Evolutionary conservation across 176 grass and related monocot species (phyloP).

Genomic region (Tuctoria greenei): DNA sequence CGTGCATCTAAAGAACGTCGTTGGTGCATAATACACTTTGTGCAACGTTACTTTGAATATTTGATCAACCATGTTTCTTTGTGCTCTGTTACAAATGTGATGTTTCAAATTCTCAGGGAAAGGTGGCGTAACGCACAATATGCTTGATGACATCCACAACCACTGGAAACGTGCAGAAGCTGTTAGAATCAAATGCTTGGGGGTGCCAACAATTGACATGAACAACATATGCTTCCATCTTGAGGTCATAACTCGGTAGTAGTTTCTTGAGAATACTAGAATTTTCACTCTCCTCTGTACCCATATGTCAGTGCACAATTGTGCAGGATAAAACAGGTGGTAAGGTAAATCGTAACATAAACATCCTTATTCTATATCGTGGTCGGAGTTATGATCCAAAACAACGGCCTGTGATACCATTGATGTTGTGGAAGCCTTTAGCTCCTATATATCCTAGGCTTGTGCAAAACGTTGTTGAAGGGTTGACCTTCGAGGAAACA

Average conservation of each 20-base stretch:
- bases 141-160: constrained; percentile 81
- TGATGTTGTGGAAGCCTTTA: constrained; percentile 81
- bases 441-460: constrained; percentile 68
- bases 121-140: constrained; percentile 71
- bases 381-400: constrained; percentile 62
- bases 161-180: constrained; percentile 75
- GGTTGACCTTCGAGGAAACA: constrained; percentile 61
- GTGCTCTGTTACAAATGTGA: constrained; percentile 7
- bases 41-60: not conserved
- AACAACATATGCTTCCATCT: constrained; percentile 75
- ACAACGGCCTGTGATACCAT: constrained; percentile 42
- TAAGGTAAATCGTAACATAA: constrained; percentile 52
- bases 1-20: not conserved
- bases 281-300: not conserved
- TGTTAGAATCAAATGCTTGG: constrained; percentile 74
- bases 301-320: constrained; percentile 1
- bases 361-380: constrained; percentile 59
- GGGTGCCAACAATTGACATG: constrained; percentile 76
- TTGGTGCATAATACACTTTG: not conserved
- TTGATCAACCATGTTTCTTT: not conserved
- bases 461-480: constrained; percentile 57
- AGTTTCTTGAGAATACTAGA: not conserved
- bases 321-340: constrained; percentile 77
- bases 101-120: constrained; percentile 46
- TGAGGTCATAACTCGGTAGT: constrained; percentile 51